phyloP scores from a whole-genome alignment of 345 rosid species.

The Durio zibethinus region DNA sequence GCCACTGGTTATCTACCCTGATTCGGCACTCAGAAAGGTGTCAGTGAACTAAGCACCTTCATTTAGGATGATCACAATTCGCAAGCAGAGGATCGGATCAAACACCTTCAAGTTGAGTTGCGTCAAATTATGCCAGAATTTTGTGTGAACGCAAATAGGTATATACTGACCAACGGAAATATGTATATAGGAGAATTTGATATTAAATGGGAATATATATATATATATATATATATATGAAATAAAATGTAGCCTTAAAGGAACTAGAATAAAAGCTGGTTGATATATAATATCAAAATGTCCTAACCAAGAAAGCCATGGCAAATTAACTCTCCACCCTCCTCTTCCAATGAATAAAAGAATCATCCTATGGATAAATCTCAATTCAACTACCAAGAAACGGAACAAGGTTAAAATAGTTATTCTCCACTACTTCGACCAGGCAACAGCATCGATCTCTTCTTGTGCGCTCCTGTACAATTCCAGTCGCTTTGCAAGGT shows the following conservation, averaged over 20 bases:
- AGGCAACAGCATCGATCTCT: constrained; percentile 87
- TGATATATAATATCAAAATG: not conserved
- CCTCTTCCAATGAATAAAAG: not conserved
- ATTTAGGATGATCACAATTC: not conserved
- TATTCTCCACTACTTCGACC: constrained; percentile 60
- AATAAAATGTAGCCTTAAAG: not conserved
- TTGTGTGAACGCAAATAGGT: no score
- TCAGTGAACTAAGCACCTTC: not conserved
- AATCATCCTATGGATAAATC: constrained; percentile 10
- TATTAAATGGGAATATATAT: no score
- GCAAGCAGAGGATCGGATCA: not conserved
- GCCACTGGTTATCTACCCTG: not conserved
- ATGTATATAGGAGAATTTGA: no score
- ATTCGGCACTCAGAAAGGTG: not conserved
- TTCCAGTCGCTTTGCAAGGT: constrained; percentile 75
- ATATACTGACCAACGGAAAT: no score
- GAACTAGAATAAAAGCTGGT: not conserved
- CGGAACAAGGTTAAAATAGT: not conserved
- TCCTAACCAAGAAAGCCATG: not conserved
- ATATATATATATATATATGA: no score
- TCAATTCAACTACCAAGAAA: not conserved
- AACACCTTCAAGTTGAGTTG: not conserved
- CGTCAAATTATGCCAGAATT: not conserved
- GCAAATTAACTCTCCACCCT: not conserved
- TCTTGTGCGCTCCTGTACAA: constrained; percentile 81